Evolutionary conservation across 169 alveolate species (phyloP).

Genomic region (Eimeria maxima): DNA sequence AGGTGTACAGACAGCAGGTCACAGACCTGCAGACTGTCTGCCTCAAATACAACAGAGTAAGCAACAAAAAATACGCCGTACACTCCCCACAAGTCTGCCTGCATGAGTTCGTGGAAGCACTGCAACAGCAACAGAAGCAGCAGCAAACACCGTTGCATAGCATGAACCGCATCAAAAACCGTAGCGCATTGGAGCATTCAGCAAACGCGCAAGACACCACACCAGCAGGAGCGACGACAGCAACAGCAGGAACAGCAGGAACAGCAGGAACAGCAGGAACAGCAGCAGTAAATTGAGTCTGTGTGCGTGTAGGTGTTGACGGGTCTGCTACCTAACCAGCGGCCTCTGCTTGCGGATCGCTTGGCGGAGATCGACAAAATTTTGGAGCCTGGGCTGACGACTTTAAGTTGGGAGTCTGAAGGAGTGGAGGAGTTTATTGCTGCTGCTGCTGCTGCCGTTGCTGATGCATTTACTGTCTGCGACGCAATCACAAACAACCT

Average conservation of each 20-base stretch:
- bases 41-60: slow-evolving; percentile 93
- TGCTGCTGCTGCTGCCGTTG: slow-evolving; percentile 89
- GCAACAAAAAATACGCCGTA: not conserved
- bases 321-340: slow-evolving; percentile 95
- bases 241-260: not conserved
- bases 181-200: too few species aligned
- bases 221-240: too few species aligned
- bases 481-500: slow-evolving; percentile 93
- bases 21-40: slow-evolving; percentile 94
- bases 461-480: slow-evolving; percentile 92
- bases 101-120: too few species aligned
- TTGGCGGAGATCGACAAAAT: slow-evolving; percentile 92
- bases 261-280: not conserved
- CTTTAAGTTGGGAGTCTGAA: slow-evolving; percentile 93
- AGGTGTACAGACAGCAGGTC: slow-evolving; percentile 92
- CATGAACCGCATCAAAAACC: too few species aligned
- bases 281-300: not conserved
- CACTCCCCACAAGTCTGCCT: not conserved
- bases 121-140: not conserved
- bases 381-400: slow-evolving; percentile 94
- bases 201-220: too few species aligned
- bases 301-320: slow-evolving; percentile 87
- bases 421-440: slow-evolving; percentile 94
- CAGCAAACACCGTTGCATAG: not conserved
- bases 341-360: slow-evolving; percentile 95